phyloP scores from a whole-genome alignment of 163 green algal genomes.

The Trebouxia gelatinosa region DNA sequence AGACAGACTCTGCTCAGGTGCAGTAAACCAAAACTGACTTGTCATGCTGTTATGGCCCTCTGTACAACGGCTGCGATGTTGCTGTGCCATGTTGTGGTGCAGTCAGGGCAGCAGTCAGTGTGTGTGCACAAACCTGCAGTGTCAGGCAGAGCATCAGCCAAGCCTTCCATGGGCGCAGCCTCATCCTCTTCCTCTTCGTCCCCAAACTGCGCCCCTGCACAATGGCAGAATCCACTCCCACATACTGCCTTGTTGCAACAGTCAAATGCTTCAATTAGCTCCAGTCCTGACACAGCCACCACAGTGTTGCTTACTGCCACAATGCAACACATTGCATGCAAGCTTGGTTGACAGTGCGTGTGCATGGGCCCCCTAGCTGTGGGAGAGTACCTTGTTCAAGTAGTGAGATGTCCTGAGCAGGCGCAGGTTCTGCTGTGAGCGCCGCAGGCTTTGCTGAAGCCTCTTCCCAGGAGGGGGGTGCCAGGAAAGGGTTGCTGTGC shows the following conservation, averaged over 20 bases:
- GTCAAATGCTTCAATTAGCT: too few relatives aligned
- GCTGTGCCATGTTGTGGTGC: too few relatives aligned
- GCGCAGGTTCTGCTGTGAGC: neutral
- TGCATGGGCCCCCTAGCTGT: neutral
- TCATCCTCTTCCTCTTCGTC: conserved; percentile 20
- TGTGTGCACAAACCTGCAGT: too few relatives aligned
- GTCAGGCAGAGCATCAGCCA: neutral
- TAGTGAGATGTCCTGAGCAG: neutral
- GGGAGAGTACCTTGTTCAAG: conserved; percentile 15
- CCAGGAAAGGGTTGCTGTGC: conserved; percentile 49
- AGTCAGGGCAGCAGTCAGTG: too few relatives aligned
- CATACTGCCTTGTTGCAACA: too few relatives aligned
- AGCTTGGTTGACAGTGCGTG: neutral
- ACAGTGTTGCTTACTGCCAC: neutral
- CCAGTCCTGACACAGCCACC: neutral
- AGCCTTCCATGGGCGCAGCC: conserved; percentile 1
- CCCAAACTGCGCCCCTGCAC: conserved; percentile 7
- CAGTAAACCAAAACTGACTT: neutral
- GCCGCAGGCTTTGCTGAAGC: neutral
- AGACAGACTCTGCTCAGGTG: neutral
- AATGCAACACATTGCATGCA: neutral
- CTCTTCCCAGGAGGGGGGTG: conserved; percentile 36
- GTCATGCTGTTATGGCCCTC: neutral
- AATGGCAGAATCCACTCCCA: too few relatives aligned
- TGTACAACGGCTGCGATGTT: neutral